Base-by-base conservation (phyloP, 2,329 filamentous ascomycete genomes). In the Aspergillus phoenicis region DNA sequence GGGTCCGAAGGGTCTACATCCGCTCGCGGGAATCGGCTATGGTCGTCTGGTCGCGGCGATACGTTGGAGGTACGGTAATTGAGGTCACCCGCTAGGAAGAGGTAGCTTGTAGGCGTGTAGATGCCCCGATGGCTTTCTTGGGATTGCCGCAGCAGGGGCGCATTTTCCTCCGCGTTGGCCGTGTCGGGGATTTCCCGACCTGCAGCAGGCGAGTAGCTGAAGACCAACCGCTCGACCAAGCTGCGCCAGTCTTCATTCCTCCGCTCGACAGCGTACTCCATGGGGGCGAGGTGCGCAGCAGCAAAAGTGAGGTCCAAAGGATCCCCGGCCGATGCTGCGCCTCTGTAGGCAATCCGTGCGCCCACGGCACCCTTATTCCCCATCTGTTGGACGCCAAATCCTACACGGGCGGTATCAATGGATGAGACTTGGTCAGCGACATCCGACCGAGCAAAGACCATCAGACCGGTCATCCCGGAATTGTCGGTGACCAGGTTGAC, bases 331-430 rank as follows among this genome's bases (percentile, higher is more conserved):
- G 75, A 71, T 5, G 65, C 71, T 36, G 72, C 72, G 7, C 70
- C 70, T 17, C 76, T 71, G 69, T 91, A 89, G 13, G 86, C 83
- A 47, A 95, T 77, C 36, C 93, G 84, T 62, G 94, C 82, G 0
- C 90, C 95, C 0, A 96, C 90, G 3, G 93, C 94, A 30, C 94
- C 95, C 78, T 99, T 99, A 77, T 97, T 97, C 15, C 93, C 95
- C 89, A 97, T 95, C 53, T 94, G 89, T 60, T 88, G 89, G 1
- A 93, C 76, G 0, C 95, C 95, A 52, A 97, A 90, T 0, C 95
- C 93, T 2, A 93, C 89, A 57, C 90, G 91, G 2, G 90, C 91
- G n/a, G 86, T 88, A 65, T 91, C 85, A n/a, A 95, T 80, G 69
- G 85, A 81, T 57, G 80, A 79, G 55, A 97, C 80, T 24, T 84